Evolutionary conservation across 176 grass and related monocot species (phyloP).

Genomic region (Zizania latifolia): DNA sequence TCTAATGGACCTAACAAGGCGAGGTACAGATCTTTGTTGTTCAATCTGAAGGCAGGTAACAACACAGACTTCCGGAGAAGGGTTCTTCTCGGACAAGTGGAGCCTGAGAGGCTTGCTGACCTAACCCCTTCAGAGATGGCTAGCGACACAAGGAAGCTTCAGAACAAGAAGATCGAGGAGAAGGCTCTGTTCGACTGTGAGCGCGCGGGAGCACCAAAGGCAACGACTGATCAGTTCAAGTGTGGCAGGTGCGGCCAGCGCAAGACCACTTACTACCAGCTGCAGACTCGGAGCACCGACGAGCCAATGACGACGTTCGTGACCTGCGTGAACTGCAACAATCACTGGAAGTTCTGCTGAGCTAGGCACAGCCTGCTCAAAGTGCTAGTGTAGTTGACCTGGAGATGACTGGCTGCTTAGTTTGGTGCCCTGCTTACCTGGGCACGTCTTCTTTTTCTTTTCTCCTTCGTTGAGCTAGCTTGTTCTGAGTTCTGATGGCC

Average conservation of each 20-base stretch:
- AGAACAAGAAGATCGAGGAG: slow-evolving; percentile 48
- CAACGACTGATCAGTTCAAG: slow-evolving; percentile 54
- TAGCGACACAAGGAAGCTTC: slow-evolving; percentile 40
- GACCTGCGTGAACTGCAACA: slow-evolving; percentile 57
- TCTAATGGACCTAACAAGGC: slow-evolving; percentile 36
- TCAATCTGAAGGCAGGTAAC: slow-evolving; percentile 44
- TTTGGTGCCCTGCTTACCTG: not conserved
- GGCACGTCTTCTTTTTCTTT: not conserved
- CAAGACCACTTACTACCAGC: slow-evolving; percentile 50
- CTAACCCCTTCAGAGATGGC: slow-evolving; percentile 43
- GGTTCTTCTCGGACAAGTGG: slow-evolving; percentile 37
- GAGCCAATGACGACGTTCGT: slow-evolving; percentile 56
- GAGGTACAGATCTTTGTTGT: slow-evolving; percentile 51
- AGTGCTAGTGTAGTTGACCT: not conserved
- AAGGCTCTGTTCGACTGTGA: slow-evolving; percentile 51
- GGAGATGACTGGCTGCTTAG: not conserved
- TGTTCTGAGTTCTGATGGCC: not conserved
- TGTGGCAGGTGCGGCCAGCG: slow-evolving; percentile 46
- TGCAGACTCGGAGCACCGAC: slow-evolving; percentile 43
- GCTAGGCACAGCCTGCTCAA: not conserved
- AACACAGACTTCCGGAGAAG: slow-evolving; percentile 48
- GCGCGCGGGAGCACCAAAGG: slow-evolving; percentile 38
- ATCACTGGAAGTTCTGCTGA: slow-evolving; percentile 62
- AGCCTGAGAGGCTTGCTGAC: slow-evolving; percentile 26
- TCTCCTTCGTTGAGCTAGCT: not conserved